Evolutionary conservation across 208 protist genomes (phyloP), one percentile per base, ranked within the genome.

Genomic region (Phytomonas sp.): DNA sequence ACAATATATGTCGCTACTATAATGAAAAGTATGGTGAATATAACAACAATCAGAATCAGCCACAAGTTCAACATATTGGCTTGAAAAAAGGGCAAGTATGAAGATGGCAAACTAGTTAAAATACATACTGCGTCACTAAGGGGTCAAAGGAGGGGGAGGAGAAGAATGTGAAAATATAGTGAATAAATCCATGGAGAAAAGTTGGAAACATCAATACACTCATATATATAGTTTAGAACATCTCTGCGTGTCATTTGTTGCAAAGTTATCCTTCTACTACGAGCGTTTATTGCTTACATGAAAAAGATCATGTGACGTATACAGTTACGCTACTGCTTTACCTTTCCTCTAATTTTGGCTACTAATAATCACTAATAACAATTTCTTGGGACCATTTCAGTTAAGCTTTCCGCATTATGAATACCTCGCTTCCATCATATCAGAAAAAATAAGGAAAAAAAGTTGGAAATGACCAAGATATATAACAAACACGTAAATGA

Each of bases 31-130:
- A 95, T 67, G 7, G 80, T 52, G 29, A 86, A 69, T 62, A 93
- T 10, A 29, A 93, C 60, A 60, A 86, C 76, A 60, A 93, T 63
- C 5, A 95, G 33, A 80, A 95, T 92, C 12, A 95, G 71, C 83
- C 85, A 95, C 90, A 87, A 95, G 76, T 93, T 93, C 29, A 93
- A 16, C 83, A 88, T 92, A 36, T 19, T 70, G 10, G n/a, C 11
- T 49, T 37, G 34, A 37, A 37, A 37, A 64, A 33, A 23, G 32
- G 5, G 16, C 29, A 37, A 64, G 14, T 19, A 16, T n/a, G 60
- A 23, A 32, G 12, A 37, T 32, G 31, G 60, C 32, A 7, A 32
- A 64, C 60, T 32, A 64, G 2, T 5, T 26, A 26, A 56, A 56
- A 56, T 26, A 26, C 26, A 56, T 56, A 56, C 16, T 56, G 16